phyloP scores from a whole-genome alignment of 2,329 filamentous ascomycete species.

The Celoporthe dispersa region DNA sequence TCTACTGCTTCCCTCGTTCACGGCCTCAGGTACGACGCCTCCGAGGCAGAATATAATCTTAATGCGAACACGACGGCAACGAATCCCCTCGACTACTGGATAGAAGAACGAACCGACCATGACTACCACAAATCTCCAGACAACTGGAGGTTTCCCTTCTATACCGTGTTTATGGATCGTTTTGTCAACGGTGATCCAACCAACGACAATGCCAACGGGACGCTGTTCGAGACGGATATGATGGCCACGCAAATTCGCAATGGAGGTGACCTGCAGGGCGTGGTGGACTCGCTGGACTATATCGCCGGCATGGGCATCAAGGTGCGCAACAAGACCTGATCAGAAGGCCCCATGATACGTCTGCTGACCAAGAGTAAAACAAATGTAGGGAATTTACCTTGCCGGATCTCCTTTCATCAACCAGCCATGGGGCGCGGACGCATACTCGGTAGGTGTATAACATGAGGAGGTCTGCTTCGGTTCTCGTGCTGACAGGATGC shows the following conservation, averaged over 20 bases:
- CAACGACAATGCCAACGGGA: slow-evolving; percentile 67
- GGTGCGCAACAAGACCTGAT: slow-evolving; percentile 26
- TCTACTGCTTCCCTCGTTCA: slow-evolving; percentile 35
- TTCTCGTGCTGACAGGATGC: slow-evolving; percentile 17
- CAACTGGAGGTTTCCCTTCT: slow-evolving; percentile 70
- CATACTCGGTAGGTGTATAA: slow-evolving; percentile 51
- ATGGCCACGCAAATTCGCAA: slow-evolving; percentile 66
- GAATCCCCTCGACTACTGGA: slow-evolving; percentile 61
- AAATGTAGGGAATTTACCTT: slow-evolving; percentile 58
- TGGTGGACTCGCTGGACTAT: slow-evolving; percentile 66
- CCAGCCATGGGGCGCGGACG: slow-evolving; percentile 65
- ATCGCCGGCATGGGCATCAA: slow-evolving; percentile 68
- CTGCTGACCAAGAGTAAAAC: slow-evolving; percentile 19
- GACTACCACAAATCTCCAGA: slow-evolving; percentile 57
- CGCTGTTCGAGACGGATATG: slow-evolving; percentile 63
- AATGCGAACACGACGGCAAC: slow-evolving; percentile 63
- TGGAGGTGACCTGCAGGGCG: slow-evolving; percentile 62
- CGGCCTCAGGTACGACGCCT: slow-evolving; percentile 37
- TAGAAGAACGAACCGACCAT: slow-evolving; percentile 52
- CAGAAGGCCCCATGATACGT: background rate
- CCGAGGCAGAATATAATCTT: slow-evolving; percentile 57
- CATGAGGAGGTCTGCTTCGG: background rate
- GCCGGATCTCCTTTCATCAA: slow-evolving; percentile 69
- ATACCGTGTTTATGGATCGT: slow-evolving; percentile 66
- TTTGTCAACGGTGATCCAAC: slow-evolving; percentile 68